Percentiles rank a stretch among this genome's conserved stretches.
These are phyloP conservation scores for Suhomyces anneliseae DNA, from an alignment of 1,139 yeast species.

Conservation along the genomic window DNA sequence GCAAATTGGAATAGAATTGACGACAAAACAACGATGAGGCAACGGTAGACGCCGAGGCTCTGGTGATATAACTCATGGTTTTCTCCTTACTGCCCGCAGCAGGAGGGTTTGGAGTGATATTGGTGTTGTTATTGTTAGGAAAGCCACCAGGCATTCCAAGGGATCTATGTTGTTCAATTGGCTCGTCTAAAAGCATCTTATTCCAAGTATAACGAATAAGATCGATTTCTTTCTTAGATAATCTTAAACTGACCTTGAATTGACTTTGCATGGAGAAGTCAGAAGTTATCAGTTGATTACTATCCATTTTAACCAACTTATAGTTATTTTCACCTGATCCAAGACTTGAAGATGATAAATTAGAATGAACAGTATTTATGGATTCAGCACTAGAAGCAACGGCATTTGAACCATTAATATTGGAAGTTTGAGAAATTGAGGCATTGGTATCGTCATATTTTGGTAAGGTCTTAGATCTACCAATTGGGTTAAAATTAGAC, in stretches of 20 bases:
- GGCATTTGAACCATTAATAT: constrained; percentile 1
- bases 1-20: constrained; percentile 61
- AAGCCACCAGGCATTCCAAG: constrained; percentile 36
- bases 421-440: neutral
- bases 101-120: constrained; percentile 4
- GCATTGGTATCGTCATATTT: constrained; percentile 5
- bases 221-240: constrained; percentile 38
- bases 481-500: constrained; percentile 15
- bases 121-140: constrained; percentile 13
- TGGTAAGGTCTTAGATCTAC: constrained; percentile 13
- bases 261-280: constrained; percentile 26
- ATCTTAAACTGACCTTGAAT: constrained; percentile 29
- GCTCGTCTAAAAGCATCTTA: constrained; percentile 43
- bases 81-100: constrained; percentile 16
- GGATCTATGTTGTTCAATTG: constrained; percentile 19
- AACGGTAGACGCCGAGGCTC: constrained; percentile 27
- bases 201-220: constrained; percentile 47
- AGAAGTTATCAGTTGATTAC: constrained; percentile 45
- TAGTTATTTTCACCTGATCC: constrained; percentile 20
- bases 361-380: constrained; percentile 1
- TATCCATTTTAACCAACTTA: constrained; percentile 45
- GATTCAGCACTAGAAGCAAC: constrained; percentile 1
- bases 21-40: constrained; percentile 57
- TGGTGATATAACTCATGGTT: constrained; percentile 14
- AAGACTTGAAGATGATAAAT: constrained; percentile 10